phyloP scores from a whole-genome alignment of 345 rosid genomes.

The Camelina sativa region DNA sequence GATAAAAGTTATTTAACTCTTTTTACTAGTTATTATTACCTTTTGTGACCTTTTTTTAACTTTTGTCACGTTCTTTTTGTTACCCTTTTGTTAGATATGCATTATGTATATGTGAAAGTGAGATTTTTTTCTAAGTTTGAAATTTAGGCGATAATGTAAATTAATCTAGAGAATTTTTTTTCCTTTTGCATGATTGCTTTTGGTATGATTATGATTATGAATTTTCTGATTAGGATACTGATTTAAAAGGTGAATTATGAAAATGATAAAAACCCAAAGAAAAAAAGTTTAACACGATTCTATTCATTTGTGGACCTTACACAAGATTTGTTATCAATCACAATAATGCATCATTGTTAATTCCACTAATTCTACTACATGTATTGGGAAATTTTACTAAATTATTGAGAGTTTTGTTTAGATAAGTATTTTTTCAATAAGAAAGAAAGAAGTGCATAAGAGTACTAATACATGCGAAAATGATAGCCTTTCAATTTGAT shows the following conservation, averaged over 20 bases:
- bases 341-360: slow-evolving; percentile 30
- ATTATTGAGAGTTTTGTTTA: not conserved
- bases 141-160: slow-evolving; percentile 35
- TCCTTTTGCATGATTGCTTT: slow-evolving; percentile 25
- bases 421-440: not conserved
- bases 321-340: slow-evolving; percentile 33
- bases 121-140: slow-evolving; percentile 5
- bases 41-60: slow-evolving; percentile 34
- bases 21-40: slow-evolving; percentile 25
- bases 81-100: slow-evolving; percentile 18
- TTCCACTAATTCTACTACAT: slow-evolving; percentile 20
- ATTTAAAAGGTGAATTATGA: slow-evolving; percentile 31
- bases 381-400: not conserved
- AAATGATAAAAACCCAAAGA: slow-evolving; percentile 20
- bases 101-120: slow-evolving; percentile 26
- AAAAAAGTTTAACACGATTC: slow-evolving; percentile 41
- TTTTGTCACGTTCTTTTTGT: slow-evolving; percentile 4
- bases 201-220: slow-evolving; percentile 29
- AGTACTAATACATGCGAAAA: not conserved
- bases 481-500: not conserved
- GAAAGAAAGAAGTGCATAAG: slow-evolving; percentile 7
- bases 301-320: slow-evolving; percentile 38
- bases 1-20: not conserved
- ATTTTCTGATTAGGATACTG: slow-evolving; percentile 32
- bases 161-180: not conserved